These are phyloP conservation scores for Fusarium duplospermum DNA, from an alignment of 2,329 filamentous ascomycete genomes.

Conservation along the genomic window DNA sequence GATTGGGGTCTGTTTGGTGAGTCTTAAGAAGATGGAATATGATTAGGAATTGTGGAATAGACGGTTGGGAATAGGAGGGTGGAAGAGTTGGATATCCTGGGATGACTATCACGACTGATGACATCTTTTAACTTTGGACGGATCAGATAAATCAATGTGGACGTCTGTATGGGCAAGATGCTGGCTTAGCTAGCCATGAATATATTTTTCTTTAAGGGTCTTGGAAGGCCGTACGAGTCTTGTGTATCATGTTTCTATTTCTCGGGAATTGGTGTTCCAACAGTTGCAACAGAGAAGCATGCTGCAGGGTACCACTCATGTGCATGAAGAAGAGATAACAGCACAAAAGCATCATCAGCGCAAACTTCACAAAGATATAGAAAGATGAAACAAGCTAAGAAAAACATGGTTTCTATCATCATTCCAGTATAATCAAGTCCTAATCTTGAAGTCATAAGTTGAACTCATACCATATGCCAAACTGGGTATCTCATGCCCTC, in stretches of 20 bases:
- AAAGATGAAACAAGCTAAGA: too few relatives aligned
- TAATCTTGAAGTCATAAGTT: background rate
- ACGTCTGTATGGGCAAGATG: background rate
- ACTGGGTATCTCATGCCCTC: slow-evolving; percentile 15
- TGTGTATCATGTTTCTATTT: background rate
- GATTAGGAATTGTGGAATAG: background rate
- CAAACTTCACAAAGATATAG: background rate
- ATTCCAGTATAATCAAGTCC: background rate
- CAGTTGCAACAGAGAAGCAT: background rate
- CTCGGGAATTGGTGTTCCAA: background rate
- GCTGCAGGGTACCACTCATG: background rate
- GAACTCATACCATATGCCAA: background rate
- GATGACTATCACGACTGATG: slow-evolving; percentile 37
- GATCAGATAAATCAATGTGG: background rate
- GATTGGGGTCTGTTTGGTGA: slow-evolving; percentile 80
- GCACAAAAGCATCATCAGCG: background rate
- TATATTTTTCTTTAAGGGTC: background rate
- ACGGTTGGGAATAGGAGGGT: background rate
- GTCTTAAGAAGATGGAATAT: slow-evolving; percentile 17
- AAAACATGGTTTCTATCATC: background rate
- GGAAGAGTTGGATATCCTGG: slow-evolving; percentile 12
- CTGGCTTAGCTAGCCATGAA: background rate
- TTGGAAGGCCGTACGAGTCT: background rate
- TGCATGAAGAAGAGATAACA: background rate
- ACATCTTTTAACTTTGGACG: slow-evolving; percentile 24